Evolutionary conservation across 345 rosid species (phyloP).

Genomic region (Aquilaria malaccensis): DNA sequence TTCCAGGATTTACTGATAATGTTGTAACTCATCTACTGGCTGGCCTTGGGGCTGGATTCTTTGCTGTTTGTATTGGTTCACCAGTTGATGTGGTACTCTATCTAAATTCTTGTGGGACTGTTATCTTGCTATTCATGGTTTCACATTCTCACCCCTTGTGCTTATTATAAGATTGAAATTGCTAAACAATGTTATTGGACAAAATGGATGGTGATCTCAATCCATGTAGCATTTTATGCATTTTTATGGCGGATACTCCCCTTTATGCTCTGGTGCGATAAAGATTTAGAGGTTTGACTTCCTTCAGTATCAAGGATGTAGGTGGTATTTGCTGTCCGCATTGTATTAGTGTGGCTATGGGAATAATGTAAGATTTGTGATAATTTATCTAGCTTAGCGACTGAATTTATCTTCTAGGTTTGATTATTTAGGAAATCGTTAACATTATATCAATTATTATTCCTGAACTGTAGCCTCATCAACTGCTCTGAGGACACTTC

Average conservation of each 20-base stretch:
- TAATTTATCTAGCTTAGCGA: no score
- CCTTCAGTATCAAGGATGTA: no score
- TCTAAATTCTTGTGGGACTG: constrained; percentile 16
- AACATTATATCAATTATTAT: background rate
- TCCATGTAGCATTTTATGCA: no score
- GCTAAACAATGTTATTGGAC: no score
- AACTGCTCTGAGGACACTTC: background rate
- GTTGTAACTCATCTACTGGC: constrained; percentile 86
- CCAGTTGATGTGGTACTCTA: constrained; percentile 95
- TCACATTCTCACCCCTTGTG: constrained; percentile 2
- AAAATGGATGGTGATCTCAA: no score
- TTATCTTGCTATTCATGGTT: background rate
- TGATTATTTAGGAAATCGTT: background rate
- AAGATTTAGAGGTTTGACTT: no score
- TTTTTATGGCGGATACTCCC: no score
- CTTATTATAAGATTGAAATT: background rate
- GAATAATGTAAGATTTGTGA: no score
- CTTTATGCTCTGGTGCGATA: no score
- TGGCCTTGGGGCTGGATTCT: constrained; percentile 96
- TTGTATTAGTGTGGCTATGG: no score
- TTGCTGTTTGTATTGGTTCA: constrained; percentile 97
- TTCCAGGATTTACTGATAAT: constrained; percentile 95
- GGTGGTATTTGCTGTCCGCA: no score
- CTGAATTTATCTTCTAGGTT: background rate
- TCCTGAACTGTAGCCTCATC: background rate